These are phyloP conservation scores for Colletotrichum sp. DNA, from an alignment of 2,329 filamentous ascomycete genomes.

Conservation along the genomic window DNA sequence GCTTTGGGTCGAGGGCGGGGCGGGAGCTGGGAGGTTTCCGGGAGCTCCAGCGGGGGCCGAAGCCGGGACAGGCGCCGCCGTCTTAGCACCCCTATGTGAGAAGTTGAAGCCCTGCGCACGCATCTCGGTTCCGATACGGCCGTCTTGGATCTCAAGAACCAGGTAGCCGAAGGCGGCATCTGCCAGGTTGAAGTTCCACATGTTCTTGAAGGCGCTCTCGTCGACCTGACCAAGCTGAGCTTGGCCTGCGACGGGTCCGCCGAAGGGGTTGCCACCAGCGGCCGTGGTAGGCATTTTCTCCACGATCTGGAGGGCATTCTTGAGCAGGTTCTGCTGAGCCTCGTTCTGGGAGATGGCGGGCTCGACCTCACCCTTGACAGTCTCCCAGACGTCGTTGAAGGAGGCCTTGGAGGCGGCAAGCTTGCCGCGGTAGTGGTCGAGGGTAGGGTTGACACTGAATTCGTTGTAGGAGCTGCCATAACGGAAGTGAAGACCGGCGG, in stretches of 20 bases:
- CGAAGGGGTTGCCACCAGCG: slow-evolving; percentile 95
- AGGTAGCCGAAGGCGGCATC: slow-evolving; percentile 98
- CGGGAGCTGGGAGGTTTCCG: slow-evolving; percentile 37
- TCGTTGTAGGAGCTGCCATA: slow-evolving; percentile 99
- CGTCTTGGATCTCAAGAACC: slow-evolving; percentile 92
- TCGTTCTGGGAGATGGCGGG: slow-evolving; percentile 93
- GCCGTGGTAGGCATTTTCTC: slow-evolving; percentile 97
- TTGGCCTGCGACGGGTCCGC: slow-evolving; percentile 78
- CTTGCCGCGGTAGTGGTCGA: slow-evolving; percentile 98
- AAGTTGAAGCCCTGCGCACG: slow-evolving; percentile 99
- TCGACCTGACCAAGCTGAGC: slow-evolving; percentile 86
- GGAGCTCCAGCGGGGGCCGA: slow-evolving; percentile 34
- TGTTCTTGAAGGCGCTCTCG: slow-evolving; percentile 99
- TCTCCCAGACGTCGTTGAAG: slow-evolving; percentile 99
- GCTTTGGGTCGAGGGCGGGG: slow-evolving; percentile 40
- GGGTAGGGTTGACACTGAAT: slow-evolving; percentile 96
- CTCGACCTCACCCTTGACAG: slow-evolving; percentile 94
- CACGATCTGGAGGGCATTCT: slow-evolving; percentile 92
- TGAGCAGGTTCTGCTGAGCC: slow-evolving; percentile 88
- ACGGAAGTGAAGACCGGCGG: slow-evolving; percentile 95
- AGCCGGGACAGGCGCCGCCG: slow-evolving; percentile 45
- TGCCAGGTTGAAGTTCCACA: slow-evolving; percentile 99
- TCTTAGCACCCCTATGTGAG: slow-evolving; percentile 88
- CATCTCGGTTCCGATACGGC: slow-evolving; percentile 98
- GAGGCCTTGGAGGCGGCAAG: slow-evolving; percentile 97